Base-by-base conservation (phyloP, 148 eudicot species). In the Euryodendron excelsum region DNA sequence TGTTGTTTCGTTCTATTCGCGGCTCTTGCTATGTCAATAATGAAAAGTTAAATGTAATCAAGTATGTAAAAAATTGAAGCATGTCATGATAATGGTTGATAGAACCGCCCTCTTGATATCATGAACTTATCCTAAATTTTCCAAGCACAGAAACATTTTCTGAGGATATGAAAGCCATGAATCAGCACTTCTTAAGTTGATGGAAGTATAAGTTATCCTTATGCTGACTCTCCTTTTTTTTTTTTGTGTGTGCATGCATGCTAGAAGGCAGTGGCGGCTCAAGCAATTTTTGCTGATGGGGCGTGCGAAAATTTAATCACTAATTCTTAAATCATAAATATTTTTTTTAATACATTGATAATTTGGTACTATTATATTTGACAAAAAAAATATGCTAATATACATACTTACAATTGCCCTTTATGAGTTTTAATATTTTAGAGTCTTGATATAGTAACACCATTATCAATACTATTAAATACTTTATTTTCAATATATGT, bases 201-300 rank as follows among this genome's bases (percentile, higher is more conserved):
- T 52, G 3, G 21, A 23, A 45, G 17, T 39, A n/a, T 6, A 41
- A 25, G 3, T 1, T 68, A 21, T n/a, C 72, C 39, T 45, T n/a
- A 37, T n/a, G 17, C 15, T 36, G 33, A 44, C 11, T 27, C 72
- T 69, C 72, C 53, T 23, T 6, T 67, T 4, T 67, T 23, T 63
- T 39, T 39, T 41, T 0, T 41, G 45, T 6, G 23, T 36, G n/a
- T 41, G 30, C 1, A 14, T 23, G 1, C 72, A 66, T 41, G 50
- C 50, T 68, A 11, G 15, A 68, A 18, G 17, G 31, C 33, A 20
- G 33, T 13, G 6, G 6, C 31, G 67, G 68, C 18, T 63, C 41
- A 63, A 62, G 68, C 68, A 28, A 62, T 62, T 10, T 62, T 31
- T n/a, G n/a, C n/a, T n/a, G n/a, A n/a, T n/a, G n/a, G n/a, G n/a